Conservation (phyloP, 2,329 filamentous ascomycete genomes). For the Colletotrichum musae region DNA sequence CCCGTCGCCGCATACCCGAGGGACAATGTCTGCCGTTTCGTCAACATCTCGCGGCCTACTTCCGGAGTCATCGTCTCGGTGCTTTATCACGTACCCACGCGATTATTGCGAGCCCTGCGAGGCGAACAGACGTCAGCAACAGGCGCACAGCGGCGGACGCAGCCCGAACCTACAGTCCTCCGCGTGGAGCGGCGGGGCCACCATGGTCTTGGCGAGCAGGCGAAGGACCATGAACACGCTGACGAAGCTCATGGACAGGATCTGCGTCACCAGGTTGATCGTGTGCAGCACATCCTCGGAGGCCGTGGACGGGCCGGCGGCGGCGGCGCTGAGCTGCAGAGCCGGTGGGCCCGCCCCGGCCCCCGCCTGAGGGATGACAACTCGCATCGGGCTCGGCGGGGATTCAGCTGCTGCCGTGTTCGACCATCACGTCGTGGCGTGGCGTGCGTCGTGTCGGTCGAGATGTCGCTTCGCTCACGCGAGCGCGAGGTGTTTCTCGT, state of each 20-base stretch:
- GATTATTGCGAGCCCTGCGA: slow-evolving; percentile 6
- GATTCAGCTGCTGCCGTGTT: no score
- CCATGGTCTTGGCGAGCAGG: slow-evolving; percentile 46
- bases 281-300: slow-evolving; percentile 45
- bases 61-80: not conserved
- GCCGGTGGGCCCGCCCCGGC: no score
- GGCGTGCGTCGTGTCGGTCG: no score
- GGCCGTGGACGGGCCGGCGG: not conserved
- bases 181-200: slow-evolving; percentile 33
- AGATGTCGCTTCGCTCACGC: no score
- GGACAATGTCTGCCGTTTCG: slow-evolving; percentile 44
- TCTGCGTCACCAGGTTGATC: slow-evolving; percentile 47
- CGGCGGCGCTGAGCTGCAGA: no score
- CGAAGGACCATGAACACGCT: slow-evolving; percentile 45
- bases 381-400: no score
- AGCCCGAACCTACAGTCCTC: slow-evolving; percentile 47
- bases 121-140: not conserved
- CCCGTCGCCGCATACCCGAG: slow-evolving; percentile 46
- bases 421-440: no score
- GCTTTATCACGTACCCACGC: slow-evolving; percentile 9
- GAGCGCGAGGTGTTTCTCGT: no score
- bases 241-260: slow-evolving; percentile 45
- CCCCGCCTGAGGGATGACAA: no score
- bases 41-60: not conserved
- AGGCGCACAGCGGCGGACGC: not conserved